Base-by-base conservation (phyloP, 1,284 basidiomycete genomes). In the Rhodotorula sp. region DNA sequence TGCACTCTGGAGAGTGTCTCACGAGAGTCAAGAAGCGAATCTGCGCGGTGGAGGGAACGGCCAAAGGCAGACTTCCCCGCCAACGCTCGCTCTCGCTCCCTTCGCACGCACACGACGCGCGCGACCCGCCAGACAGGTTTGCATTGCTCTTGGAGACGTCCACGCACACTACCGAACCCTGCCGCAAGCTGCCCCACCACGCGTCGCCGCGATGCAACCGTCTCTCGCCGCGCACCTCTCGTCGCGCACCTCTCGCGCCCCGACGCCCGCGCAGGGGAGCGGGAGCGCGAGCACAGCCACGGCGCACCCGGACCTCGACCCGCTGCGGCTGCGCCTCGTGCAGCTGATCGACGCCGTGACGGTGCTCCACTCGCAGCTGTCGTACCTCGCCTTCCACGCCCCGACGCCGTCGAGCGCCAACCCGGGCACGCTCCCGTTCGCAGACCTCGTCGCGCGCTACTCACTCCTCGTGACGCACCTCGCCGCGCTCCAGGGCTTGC, bases 251-350 rank as follows among this genome's bases (percentile, higher is more conserved):
- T 25, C 3, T 16, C 25, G 14, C 44, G 44, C 45, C 17, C 19
- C 45, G 25, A 42, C 58, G 2, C 58, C 17, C 16, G 7, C 5
- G 16, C 27, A 8, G 16, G 16, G 9, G 27, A 34, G 25, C 27
- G 14, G 53, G 16, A 25, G 25, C 53, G 14, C n/a, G 17, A 19
- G 14, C 27, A 34, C 14, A 25, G 25, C 25, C 12, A 21, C 9
- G 14, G 34, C 27, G 34, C 21, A 10, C 4, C 34, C 64, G 1
- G 65, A 74, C 54, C 50, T 74, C 7, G 74, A 76, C 61, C 63
- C 68, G 8, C 62, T 76, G 16, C 74, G 74, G 2, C 64, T 67
- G 21, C 73, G 73, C 44, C 74, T 76, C 44, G 74, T 74, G 25
- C 65, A 74, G 49, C 57, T 74, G 9, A 72, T 76, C 61, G 73